These are phyloP conservation scores for Trichoderma sp. DNA, from an alignment of 2,329 filamentous ascomycete species.

Conservation along the genomic window DNA sequence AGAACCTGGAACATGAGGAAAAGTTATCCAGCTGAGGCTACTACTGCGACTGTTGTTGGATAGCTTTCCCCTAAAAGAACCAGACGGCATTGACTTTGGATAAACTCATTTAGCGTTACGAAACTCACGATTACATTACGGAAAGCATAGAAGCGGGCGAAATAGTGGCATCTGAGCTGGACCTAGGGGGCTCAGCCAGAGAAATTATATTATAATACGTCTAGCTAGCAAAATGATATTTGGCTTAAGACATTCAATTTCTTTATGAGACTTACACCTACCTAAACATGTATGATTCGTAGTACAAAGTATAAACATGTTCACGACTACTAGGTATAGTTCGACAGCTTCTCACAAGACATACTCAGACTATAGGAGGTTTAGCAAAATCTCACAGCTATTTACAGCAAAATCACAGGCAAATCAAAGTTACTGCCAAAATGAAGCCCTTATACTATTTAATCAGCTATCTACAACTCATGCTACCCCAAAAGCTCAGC, in stretches of 20 bases:
- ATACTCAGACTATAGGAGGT: neutral
- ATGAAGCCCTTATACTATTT: slow-evolving; percentile 4
- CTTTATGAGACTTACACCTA: too few relatives aligned
- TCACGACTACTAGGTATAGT: too few relatives aligned
- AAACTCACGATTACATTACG: neutral
- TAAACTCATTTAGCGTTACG: neutral
- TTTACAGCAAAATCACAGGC: neutral
- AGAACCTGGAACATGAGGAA: too few relatives aligned
- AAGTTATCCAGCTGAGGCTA: too few relatives aligned
- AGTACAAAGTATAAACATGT: too few relatives aligned
- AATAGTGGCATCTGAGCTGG: neutral
- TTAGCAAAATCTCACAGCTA: neutral
- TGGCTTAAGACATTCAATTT: neutral
- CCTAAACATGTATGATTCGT: neutral
- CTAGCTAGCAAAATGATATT: neutral
- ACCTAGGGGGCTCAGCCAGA: neutral
- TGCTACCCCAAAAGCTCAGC: neutral
- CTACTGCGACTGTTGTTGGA: too few relatives aligned
- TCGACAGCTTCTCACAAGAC: neutral
- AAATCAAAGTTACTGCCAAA: neutral
- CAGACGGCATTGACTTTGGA: neutral
- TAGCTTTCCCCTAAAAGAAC: too few relatives aligned
- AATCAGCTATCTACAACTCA: slow-evolving; percentile 12
- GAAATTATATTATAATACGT: neutral
- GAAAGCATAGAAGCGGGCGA: neutral